A percentile compares a stretch with the other conserved stretches of the same genome.
phyloP scores from a whole-genome alignment of 768 basidiomycete species.

The Auricularia heimuer region DNA sequence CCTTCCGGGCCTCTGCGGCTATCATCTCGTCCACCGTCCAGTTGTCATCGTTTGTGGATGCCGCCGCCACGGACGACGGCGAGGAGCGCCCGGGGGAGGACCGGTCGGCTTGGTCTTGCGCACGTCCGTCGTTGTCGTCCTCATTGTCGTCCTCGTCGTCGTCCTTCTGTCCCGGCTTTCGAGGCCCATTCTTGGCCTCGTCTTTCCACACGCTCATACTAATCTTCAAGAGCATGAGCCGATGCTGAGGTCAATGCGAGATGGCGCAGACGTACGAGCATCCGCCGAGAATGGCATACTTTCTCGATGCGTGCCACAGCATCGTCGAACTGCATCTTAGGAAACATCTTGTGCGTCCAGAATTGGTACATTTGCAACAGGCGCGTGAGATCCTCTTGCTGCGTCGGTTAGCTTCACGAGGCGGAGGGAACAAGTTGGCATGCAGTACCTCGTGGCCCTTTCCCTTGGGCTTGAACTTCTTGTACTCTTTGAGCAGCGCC shows the following conservation, averaged over 20 bases:
- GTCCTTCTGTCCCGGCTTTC: slow-evolving; percentile 7
- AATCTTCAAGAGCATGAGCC: slow-evolving; percentile 27
- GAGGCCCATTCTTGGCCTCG: slow-evolving; percentile 27
- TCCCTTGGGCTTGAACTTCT: slow-evolving; percentile 70
- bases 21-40: background rate
- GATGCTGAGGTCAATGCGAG: slow-evolving; percentile 1
- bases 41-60: background rate
- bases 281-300: slow-evolving; percentile 73
- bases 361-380: slow-evolving; percentile 82
- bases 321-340: slow-evolving; percentile 78
- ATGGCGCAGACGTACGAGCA: slow-evolving; percentile 52
- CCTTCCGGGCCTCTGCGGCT: background rate
- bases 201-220: slow-evolving; percentile 70
- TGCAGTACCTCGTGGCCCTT: slow-evolving; percentile 81
- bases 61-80: background rate
- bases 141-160: slow-evolving; percentile 26
- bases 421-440: background rate
- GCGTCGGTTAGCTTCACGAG: background rate
- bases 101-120: background rate
- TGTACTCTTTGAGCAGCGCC: slow-evolving; percentile 62
- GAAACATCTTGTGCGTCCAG: slow-evolving; percentile 91
- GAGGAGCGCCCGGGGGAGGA: background rate
- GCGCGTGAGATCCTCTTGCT: slow-evolving; percentile 76
- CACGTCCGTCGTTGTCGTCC: slow-evolving; percentile 18
- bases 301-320: slow-evolving; percentile 82